A percentile compares a stretch with the other conserved stretches of the same genome.
Evolutionary conservation across 1,284 basidiomycete genomes (phyloP).

Genomic region (Ceratobasidium sp.): DNA sequence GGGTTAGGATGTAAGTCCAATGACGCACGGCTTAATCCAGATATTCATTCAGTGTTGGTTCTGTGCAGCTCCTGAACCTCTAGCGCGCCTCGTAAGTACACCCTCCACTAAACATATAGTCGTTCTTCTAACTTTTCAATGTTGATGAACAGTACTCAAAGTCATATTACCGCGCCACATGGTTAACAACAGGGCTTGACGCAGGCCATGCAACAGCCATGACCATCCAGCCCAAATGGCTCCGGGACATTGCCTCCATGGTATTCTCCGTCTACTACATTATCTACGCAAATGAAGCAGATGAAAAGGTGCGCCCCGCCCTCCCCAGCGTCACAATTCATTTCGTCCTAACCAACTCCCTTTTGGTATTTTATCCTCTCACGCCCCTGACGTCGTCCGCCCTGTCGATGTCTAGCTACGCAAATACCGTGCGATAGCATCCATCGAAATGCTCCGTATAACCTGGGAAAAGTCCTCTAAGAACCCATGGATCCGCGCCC

Average conservation of each 20-base stretch:
- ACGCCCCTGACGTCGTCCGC: too few species aligned
- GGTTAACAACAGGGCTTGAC: constrained; percentile 93
- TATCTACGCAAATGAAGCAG: constrained; percentile 91
- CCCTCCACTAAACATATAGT: constrained; percentile 5
- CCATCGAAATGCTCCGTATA: constrained; percentile 92
- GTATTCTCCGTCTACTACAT: constrained; percentile 92
- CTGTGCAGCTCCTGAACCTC: constrained; percentile 85
- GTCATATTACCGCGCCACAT: constrained; percentile 96
- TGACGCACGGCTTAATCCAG: constrained; percentile 28
- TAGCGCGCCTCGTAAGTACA: constrained; percentile 80
- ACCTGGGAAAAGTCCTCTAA: constrained; percentile 98
- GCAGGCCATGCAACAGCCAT: constrained; percentile 97
- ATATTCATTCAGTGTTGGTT: constrained; percentile 21
- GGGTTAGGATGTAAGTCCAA: constrained; percentile 78
- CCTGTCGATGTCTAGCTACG: constrained; percentile 72
- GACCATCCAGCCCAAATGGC: constrained; percentile 91
- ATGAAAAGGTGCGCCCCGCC: constrained; percentile 87
- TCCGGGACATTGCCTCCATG: constrained; percentile 86
- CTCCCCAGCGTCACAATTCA: too few species aligned
- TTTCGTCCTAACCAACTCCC: neutral
- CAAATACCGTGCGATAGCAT: constrained; percentile 89
- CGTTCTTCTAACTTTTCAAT: constrained; percentile 45
- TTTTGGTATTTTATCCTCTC: neutral
- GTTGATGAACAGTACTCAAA: constrained; percentile 77
- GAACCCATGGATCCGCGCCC: constrained; percentile 68